These are phyloP conservation scores for Pythium folliculosum DNA, from an alignment of 352 stramenopile genomes.

Conservation along the genomic window DNA sequence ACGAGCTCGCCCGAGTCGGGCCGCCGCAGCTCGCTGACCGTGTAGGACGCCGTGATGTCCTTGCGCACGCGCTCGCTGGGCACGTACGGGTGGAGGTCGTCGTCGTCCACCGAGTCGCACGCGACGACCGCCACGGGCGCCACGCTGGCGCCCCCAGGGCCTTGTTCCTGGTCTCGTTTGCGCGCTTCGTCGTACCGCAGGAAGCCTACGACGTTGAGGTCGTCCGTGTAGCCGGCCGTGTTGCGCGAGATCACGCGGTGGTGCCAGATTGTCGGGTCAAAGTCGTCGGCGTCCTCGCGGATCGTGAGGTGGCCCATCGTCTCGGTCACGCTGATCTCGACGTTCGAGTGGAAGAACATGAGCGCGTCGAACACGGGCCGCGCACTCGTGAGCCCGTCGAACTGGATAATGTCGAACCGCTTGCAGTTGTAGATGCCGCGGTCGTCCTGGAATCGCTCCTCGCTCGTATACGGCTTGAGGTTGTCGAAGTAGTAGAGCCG, in stretches of 20 bases:
- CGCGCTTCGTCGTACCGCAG: constrained; percentile 24
- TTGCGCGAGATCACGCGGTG: constrained; percentile 36
- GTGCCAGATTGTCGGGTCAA: constrained; percentile 31
- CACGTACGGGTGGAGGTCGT: constrained; percentile 50
- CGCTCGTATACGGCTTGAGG: constrained; percentile 13
- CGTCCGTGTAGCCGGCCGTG: constrained; percentile 31
- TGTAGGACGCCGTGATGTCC: constrained; percentile 35
- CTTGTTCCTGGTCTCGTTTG: not conserved
- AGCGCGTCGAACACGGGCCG: constrained; percentile 50
- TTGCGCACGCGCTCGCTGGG: constrained; percentile 40
- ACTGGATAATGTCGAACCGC: constrained; percentile 43
- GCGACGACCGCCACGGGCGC: constrained; percentile 35
- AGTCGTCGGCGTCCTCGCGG: constrained; percentile 37
- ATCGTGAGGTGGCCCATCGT: constrained; percentile 42
- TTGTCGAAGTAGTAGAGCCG: constrained; percentile 12
- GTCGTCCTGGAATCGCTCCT: constrained; percentile 14
- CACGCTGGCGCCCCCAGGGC: not conserved
- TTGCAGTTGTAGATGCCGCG: constrained; percentile 13
- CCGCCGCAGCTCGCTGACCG: constrained; percentile 10
- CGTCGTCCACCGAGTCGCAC: constrained; percentile 46
- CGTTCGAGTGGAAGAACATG: constrained; percentile 40
- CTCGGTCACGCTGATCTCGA: constrained; percentile 60
- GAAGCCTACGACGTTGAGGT: constrained; percentile 43
- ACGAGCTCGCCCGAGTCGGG: constrained; percentile 17
- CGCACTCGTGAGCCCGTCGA: constrained; percentile 39